Evolutionary conservation across 257 asterid species (phyloP).

Genomic region (Paraleonurus japonicus): DNA sequence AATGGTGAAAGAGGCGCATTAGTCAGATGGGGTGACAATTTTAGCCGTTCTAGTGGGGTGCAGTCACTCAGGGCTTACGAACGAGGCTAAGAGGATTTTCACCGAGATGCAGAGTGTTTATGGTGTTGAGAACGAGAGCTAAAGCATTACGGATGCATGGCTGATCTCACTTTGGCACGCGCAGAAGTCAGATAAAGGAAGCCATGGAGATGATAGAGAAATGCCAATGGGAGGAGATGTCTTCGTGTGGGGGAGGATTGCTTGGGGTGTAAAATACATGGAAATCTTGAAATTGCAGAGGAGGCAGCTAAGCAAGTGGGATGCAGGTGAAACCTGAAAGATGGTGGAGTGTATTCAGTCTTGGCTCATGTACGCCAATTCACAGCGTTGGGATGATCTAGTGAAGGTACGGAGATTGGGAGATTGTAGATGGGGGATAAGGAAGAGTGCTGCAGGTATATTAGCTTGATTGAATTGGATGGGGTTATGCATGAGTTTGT

Average conservation of each 20-base stretch:
- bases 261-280: constrained; percentile 91
- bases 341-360: constrained; percentile 71
- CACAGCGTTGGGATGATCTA: constrained; percentile 72
- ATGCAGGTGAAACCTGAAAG: constrained; percentile 79
- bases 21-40: constrained; percentile 79
- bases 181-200: constrained; percentile 72
- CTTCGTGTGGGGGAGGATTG: constrained; percentile 87
- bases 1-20: constrained; percentile 50
- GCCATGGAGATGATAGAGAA: constrained; percentile 59
- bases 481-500: constrained; percentile 71
- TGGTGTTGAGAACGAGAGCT: constrained; percentile 60
- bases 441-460: constrained; percentile 73
- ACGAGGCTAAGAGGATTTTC: constrained; percentile 56
- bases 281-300: constrained; percentile 67
- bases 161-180: constrained; percentile 76
- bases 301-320: constrained; percentile 61
- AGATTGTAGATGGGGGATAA: constrained; percentile 47
- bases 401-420: constrained; percentile 62
- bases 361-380: constrained; percentile 73
- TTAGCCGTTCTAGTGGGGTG: constrained; percentile 72
- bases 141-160: constrained; percentile 93
- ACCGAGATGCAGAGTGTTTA: constrained; percentile 61
- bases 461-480: constrained; percentile 66
- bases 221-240: constrained; percentile 84
- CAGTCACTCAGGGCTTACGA: constrained; percentile 72